These are phyloP conservation scores for Hypoxylon rickii DNA, from an alignment of 495 filamentous ascomycete species.

Conservation along the genomic window DNA sequence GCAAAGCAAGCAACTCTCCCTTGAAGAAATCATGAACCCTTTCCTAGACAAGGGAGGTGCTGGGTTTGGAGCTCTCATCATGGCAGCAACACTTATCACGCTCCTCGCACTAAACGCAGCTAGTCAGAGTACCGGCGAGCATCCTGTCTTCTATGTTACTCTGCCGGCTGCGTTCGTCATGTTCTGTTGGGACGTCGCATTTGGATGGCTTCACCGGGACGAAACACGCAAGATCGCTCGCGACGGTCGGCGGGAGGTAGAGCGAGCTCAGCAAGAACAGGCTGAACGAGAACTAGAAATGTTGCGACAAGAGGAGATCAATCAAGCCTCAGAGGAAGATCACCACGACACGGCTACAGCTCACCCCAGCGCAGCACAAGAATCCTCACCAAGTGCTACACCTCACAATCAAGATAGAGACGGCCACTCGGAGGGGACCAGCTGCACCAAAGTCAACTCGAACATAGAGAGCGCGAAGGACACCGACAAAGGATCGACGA, in stretches of 20 bases:
- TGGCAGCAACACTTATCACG: constrained; percentile 64
- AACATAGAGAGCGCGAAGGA: neutral
- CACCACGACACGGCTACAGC: neutral
- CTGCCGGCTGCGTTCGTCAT: constrained; percentile 65
- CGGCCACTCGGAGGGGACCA: neutral
- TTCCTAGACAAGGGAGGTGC: constrained; percentile 68
- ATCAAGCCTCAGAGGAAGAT: constrained; percentile 1
- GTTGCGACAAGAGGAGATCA: too few relatives aligned
- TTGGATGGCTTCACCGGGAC: constrained; percentile 61
- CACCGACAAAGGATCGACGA: constrained; percentile 3
- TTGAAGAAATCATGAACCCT: constrained; percentile 74
- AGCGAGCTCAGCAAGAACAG: constrained; percentile 39
- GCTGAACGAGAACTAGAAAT: constrained; percentile 41
- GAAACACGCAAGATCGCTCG: constrained; percentile 64
- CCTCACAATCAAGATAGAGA: neutral
- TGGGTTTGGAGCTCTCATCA: constrained; percentile 61
- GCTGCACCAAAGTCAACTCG: neutral
- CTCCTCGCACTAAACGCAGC: constrained; percentile 64
- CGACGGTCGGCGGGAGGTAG: constrained; percentile 56
- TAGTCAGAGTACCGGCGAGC: constrained; percentile 43
- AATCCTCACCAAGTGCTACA: too few relatives aligned
- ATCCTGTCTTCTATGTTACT: constrained; percentile 65
- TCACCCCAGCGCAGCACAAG: neutral
- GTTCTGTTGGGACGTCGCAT: constrained; percentile 64
- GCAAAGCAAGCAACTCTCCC: constrained; percentile 56